Conservation (phyloP, 305 asterid genomes). For the Withania somnifera region DNA sequence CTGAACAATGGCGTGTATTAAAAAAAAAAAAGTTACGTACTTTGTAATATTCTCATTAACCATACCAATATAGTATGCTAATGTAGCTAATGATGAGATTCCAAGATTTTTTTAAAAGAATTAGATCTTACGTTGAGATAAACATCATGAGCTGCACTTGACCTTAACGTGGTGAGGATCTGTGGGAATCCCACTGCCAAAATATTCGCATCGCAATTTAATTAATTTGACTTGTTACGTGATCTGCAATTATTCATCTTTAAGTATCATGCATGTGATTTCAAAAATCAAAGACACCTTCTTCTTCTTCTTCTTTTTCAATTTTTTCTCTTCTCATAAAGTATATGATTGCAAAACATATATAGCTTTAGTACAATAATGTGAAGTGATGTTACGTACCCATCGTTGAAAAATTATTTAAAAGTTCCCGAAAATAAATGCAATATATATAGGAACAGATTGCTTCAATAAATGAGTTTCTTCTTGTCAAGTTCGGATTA, state of each 20-base stretch:
- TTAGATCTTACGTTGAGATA: neutral
- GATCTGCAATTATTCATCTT: neutral
- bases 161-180: neutral
- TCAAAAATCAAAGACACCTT: neutral
- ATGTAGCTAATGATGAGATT: neutral
- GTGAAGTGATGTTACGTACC: neutral
- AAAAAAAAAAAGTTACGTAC: neutral
- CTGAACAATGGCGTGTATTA: neutral
- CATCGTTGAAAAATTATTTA: neutral
- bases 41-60: neutral
- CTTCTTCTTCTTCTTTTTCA: neutral
- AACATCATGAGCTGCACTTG: neutral
- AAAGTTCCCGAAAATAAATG: neutral
- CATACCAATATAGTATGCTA: neutral
- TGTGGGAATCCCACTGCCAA: slow-evolving; percentile 3
- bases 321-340: neutral
- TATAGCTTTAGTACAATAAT: neutral
- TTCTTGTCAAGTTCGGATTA: neutral
- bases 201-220: neutral
- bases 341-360: neutral
- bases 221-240: neutral
- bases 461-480: neutral
- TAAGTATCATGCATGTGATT: neutral
- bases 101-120: neutral
- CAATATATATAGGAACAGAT: neutral